Evolutionary conservation across 2,329 filamentous ascomycete genomes (phyloP), one percentile per base, ranked within the genome.

Genomic region (Pseudogymnoascus sp.): DNA sequence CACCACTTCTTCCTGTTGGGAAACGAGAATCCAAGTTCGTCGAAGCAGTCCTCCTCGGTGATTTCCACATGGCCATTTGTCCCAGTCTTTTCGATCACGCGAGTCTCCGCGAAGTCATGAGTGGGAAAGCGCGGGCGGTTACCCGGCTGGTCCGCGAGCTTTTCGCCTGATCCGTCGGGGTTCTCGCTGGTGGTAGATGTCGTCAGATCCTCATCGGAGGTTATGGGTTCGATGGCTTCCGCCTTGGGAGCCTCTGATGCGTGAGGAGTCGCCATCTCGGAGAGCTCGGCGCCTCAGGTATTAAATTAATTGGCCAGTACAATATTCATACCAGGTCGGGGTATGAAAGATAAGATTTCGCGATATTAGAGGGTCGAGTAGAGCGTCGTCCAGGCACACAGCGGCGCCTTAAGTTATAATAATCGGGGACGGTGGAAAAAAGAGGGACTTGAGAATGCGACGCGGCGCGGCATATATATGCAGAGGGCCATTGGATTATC

Each of bases 1-100:
- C 78, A 83, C 87, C 88, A 91, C 75, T 91, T 91, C 75, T 84
- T 87, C 76, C 75, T 80, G 10, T 66, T 72, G 0, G 85, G 76
- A 65, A 83, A 90, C 7, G 78, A 77, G 70, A 80, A 90, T 60
- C 86, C 87, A 0, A 91, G 78, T 69, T 89, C 79, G 17, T 82
- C 79, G 71, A 86, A 87, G 74, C 85, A 89, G 67, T 88, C 85
- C 35, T 80, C 78, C 66, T 82, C 79, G 0, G 75, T 79, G 60
- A 84, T 69, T 63, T 80, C 75, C 5, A 68, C 61, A 55, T 69
- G 67, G 39, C 66, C 68, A 15, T 66, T 21, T 25, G 61, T 62
- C 12, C 36, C 42, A 15, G 60, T 48, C 41, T 62, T 59, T 15
- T 58, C 36, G n/a, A 63, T 51, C 10, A 51, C 44, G 15, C 44